Evolutionary conservation across 2,329 filamentous ascomycete genomes (phyloP), one percentile per base, ranked within the genome.

Genomic region (Ramichloridium luteum): DNA sequence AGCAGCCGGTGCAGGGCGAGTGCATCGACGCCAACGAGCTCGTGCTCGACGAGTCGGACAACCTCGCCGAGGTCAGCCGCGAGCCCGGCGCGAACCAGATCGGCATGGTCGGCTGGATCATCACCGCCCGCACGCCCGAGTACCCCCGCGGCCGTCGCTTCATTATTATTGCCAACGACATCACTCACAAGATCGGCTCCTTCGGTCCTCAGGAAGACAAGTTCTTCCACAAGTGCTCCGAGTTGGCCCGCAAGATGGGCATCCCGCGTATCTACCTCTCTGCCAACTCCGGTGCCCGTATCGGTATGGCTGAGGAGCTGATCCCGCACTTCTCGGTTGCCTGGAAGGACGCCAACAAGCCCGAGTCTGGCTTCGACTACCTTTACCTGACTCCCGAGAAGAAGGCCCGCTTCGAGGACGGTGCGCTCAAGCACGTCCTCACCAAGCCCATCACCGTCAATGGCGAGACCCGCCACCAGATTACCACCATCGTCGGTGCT

Each of bases 221-320:
- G 50, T 98, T 93, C 74, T 98, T 98, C 76, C 72, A 92, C 70
- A 94, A 96, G 71, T 98, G 90, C 66, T 96, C 90, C 6, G 86
- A 98, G 61, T 70, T 94, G 45, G 90, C 90, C 40, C 78, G 86
- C 50, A 88, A 84, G 67, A 69, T 94, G 40, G 90, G 90, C 23
- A 93, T 98, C 50, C 90, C 90, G 14, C 82, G 90, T 48, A 88
- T 98, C 56, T 98, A 98, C 64, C 69, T 98, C 37, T 98, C 90
- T 57, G 90, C 90, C 57, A 98, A 98, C 72, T 98, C 90, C 37
- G 90, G 90, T 72, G 90, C 90, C 45, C 86, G 90, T 54, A 83
- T 98, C 49, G 90, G 90, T 53, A 79, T 98, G 60, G 90, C 90
- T 39, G 86, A 93, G 48, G 90, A 96, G 68, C 69, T 98, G 43